Evolutionary conservation across 2,329 filamentous ascomycete genomes (phyloP).

Genomic region (Orbilia blumenaviensis): DNA sequence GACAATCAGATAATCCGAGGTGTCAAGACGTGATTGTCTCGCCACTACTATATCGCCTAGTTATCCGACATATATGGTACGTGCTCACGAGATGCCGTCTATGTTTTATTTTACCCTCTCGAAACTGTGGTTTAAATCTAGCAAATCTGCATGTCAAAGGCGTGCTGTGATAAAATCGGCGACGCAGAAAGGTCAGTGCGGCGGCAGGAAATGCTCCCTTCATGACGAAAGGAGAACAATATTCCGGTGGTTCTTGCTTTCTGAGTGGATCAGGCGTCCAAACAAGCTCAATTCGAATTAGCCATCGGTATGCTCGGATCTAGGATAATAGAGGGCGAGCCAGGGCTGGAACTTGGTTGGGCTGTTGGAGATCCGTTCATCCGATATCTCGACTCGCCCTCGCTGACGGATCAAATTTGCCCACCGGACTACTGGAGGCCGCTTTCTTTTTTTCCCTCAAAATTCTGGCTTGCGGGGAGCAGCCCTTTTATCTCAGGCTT

Average conservation of each 20-base stretch:
- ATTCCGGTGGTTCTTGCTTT: neutral
- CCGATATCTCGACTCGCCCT: slow-evolving; percentile 21
- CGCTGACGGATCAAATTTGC: slow-evolving; percentile 13
- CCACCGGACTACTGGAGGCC: slow-evolving; percentile 36
- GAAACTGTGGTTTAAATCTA: slow-evolving; percentile 21
- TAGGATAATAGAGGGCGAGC: slow-evolving; percentile 14
- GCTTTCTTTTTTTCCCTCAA: neutral
- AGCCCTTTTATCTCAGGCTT: neutral
- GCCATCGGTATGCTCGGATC: slow-evolving; percentile 12
- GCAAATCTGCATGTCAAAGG: slow-evolving; percentile 5
- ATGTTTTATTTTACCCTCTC: neutral
- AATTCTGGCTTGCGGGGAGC: neutral
- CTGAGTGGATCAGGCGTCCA: neutral
- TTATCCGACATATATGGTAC: slow-evolving; percentile 15
- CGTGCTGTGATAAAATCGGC: neutral
- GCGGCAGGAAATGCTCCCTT: slow-evolving; percentile 7
- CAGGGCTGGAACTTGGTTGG: slow-evolving; percentile 21
- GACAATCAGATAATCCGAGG: slow-evolving; percentile 21
- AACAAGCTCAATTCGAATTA: slow-evolving; percentile 17
- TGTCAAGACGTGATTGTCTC: slow-evolving; percentile 19
- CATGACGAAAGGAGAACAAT: slow-evolving; percentile 3
- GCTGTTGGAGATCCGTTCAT: slow-evolving; percentile 38
- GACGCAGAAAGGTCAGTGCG: slow-evolving; percentile 17
- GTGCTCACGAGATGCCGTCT: neutral
- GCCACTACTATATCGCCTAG: neutral